Evolutionary conservation across 129 eudicot genomes (phyloP), one percentile per base, ranked within the genome.

Genomic region (Sambucus nigra): DNA sequence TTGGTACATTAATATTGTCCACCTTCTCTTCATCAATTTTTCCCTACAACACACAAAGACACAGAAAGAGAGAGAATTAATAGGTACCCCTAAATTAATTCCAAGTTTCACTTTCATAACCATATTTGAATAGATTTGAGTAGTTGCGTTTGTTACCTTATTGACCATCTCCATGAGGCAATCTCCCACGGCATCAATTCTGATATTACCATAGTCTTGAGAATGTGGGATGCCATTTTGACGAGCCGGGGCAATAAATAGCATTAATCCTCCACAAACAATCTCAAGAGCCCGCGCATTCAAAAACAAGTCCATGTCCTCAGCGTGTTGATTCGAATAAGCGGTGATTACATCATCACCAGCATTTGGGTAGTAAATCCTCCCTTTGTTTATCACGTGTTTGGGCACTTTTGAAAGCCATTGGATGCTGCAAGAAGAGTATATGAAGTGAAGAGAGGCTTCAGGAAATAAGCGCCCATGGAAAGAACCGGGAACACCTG

Each of bases 401-500:
- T 42, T 18, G 2, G 73, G 73, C 5, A 18, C 25, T 22, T 45
- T 42, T 6, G 67, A 59, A 1, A 68, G 67, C 73, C 73, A 68
- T 11, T 59, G 67, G 5, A 60, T 44, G 0, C 67, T 18, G n/a
- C 19, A 25, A 2, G 67, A 68, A 16, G 60, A 23, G 38, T 58
- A 21, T 0, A 25, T 45, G 13, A 68, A 17, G 48, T 68, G 66
- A n/a, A 68, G 48, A 0, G 61, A 59, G 9, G 55, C 50, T 0
- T 7, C 1, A 1, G 67, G 73, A 31, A 68, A 68, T 13, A 68
- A 17, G 16, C 56, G 25, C 21, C 14, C 40, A 42, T 68, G 25
- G 48, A 68, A 68, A 2, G 73, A 68, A 1, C 73, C 73, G 0
- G 73, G 67, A 12, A 60, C 67, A 5, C 55, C 73, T 18, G 61